Percentiles rank a stretch among this genome's conserved stretches.
These are phyloP conservation scores for Vanderwaltozyma yarrowii DNA, from an alignment of 805 yeast genomes.

Conservation along the genomic window DNA sequence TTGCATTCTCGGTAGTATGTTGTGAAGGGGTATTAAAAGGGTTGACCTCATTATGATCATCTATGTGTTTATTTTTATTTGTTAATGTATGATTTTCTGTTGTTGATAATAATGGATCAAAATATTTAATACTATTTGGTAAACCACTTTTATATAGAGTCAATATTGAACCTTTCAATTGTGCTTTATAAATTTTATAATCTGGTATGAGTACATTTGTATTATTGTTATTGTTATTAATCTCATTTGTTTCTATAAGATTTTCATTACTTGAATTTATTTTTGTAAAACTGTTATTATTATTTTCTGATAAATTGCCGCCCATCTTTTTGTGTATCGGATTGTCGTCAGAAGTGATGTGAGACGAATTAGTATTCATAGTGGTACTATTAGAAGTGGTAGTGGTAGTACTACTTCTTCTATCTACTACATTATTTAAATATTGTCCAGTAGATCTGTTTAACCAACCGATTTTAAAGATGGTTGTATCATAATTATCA, in stretches of 20 bases:
- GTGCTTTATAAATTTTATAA: conserved; percentile 46
- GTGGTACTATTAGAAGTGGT: no score
- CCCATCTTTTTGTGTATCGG: not conserved
- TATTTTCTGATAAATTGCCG: not conserved
- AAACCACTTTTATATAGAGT: conserved; percentile 49
- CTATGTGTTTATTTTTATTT: not conserved
- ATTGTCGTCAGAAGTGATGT: no score
- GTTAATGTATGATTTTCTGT: not conserved
- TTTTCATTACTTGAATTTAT: not conserved
- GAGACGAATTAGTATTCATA: no score
- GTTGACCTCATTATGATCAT: not conserved
- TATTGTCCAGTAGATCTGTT: conserved; percentile 35
- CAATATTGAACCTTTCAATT: conserved; percentile 58
- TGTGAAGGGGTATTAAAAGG: not conserved
- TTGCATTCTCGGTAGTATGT: not conserved
- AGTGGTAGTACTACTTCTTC: not conserved
- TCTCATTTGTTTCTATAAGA: not conserved
- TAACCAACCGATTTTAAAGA: conserved; percentile 50
- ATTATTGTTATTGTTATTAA: not conserved
- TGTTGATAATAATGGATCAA: conserved; percentile 27
- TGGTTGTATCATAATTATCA: conserved; percentile 31
- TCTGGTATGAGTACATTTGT: conserved; percentile 17
- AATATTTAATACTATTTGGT: conserved; percentile 34
- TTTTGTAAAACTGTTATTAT: conserved; percentile 1
- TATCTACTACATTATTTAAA: not conserved